These are phyloP conservation scores for Epichloe uncinata DNA, from an alignment of 2,329 filamentous ascomycete species.

Conservation along the genomic window DNA sequence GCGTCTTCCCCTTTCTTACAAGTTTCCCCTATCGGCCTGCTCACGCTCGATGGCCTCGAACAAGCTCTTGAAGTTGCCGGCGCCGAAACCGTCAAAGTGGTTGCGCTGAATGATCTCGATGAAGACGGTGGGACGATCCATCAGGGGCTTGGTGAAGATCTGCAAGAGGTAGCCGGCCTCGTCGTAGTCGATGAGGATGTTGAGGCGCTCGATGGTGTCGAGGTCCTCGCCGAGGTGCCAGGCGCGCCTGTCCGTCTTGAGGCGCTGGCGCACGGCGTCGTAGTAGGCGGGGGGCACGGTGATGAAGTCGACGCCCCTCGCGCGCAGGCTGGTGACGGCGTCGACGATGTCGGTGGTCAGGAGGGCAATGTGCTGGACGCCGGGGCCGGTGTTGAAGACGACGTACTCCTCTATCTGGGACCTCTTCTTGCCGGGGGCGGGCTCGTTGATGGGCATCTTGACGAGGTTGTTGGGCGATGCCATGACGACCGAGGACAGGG, in stretches of 20 bases:
- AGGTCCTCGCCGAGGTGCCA: constrained; percentile 69
- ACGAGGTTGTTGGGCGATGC: constrained; percentile 69
- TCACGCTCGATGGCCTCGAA: constrained; percentile 95
- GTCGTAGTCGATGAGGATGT: constrained; percentile 91
- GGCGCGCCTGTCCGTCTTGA: constrained; percentile 47
- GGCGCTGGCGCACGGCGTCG: constrained; percentile 55
- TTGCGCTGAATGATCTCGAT: constrained; percentile 92
- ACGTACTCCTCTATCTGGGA: constrained; percentile 92
- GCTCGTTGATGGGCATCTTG: constrained; percentile 99
- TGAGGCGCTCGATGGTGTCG: constrained; percentile 59
- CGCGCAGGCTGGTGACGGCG: constrained; percentile 63
- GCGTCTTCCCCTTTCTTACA: constrained; percentile 32
- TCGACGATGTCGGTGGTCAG: constrained; percentile 68
- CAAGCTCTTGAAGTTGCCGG: constrained; percentile 88
- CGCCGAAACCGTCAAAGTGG: constrained; percentile 83
- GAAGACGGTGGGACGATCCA: constrained; percentile 92
- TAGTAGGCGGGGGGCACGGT: constrained; percentile 84
- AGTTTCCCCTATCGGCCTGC: constrained; percentile 73
- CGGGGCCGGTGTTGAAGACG: constrained; percentile 76
- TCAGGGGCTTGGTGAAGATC: constrained; percentile 73
- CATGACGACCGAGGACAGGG: constrained; percentile 84
- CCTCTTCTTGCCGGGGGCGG: constrained; percentile 77
- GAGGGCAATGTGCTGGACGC: constrained; percentile 88
- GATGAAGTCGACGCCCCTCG: constrained; percentile 89
- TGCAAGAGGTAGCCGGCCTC: constrained; percentile 74